Percentiles rank a stretch among this genome's conserved stretches.
These are phyloP conservation scores for Lactarius quietus DNA, from an alignment of 768 basidiomycete genomes.

Conservation along the genomic window DNA sequence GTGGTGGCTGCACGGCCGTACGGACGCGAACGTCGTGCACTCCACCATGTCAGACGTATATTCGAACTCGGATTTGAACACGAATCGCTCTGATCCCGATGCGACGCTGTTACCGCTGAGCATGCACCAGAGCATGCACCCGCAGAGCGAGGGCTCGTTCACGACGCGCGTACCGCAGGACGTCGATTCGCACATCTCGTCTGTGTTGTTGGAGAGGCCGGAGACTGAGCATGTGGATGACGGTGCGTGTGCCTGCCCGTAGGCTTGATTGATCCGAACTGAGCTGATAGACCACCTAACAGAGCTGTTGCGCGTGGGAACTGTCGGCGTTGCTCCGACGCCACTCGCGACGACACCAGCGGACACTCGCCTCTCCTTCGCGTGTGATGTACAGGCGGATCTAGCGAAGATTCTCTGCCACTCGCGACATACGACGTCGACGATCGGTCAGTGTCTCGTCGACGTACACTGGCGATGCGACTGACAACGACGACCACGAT, in stretches of 20 bases:
- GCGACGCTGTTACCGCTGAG: conserved; percentile 32
- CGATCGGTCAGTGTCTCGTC: not conserved
- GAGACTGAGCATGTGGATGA: conserved; percentile 35
- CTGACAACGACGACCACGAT: not conserved
- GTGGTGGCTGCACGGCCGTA: conserved; percentile 25
- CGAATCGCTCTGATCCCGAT: not conserved
- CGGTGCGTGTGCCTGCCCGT: too few relatives aligned
- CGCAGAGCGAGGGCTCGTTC: conserved; percentile 27
- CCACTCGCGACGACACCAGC: conserved; percentile 43
- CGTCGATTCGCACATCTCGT: conserved; percentile 33
- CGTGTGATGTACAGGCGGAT: conserved; percentile 13
- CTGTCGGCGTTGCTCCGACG: conserved; percentile 48
- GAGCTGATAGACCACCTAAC: not conserved
- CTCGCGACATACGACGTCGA: not conserved
- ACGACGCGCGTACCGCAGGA: conserved; percentile 36
- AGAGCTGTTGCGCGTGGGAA: conserved; percentile 50
- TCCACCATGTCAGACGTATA: conserved; percentile 22
- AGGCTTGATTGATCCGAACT: too few relatives aligned
- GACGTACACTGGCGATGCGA: not conserved
- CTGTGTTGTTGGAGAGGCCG: conserved; percentile 31
- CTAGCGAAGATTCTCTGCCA: conserved; percentile 18
- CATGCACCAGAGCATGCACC: conserved; percentile 27
- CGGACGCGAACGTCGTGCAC: conserved; percentile 26
- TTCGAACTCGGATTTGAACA: conserved; percentile 6
- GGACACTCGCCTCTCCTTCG: conserved; percentile 31